A percentile compares a stretch with the other conserved stretches of the same genome.
Conservation (phyloP, 177 flowering plant genomes). For the Telopea speciosissima region DNA sequence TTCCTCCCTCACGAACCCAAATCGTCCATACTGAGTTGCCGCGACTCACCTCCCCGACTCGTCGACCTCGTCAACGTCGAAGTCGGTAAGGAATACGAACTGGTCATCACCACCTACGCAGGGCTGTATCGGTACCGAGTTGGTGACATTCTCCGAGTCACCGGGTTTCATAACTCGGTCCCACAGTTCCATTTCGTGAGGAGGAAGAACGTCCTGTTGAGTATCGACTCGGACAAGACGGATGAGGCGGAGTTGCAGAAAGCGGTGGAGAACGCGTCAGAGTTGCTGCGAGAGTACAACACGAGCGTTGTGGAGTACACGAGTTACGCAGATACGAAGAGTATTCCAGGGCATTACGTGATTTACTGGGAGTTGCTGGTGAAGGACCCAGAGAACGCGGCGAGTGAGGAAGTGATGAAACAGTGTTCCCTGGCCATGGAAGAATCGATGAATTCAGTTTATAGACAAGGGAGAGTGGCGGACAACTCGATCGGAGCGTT, state of each 20-base stretch:
- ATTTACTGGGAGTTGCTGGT: neutral
- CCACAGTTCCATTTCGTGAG: neutral
- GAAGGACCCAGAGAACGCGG: neutral
- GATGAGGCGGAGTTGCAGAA: neutral
- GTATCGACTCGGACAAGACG: neutral
- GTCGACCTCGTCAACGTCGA: neutral
- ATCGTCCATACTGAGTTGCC: neutral
- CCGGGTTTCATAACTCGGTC: neutral
- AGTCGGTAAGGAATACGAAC: neutral
- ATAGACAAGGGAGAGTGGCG: neutral
- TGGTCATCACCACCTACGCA: neutral
- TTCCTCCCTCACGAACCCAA: neutral
- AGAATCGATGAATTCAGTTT: neutral
- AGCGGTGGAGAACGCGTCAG: neutral
- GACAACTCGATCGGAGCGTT: neutral
- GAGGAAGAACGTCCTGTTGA: neutral
- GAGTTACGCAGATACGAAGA: neutral
- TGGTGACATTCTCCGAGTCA: neutral
- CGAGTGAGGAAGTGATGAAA: neutral
- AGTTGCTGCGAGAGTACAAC: neutral
- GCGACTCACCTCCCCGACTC: neutral
- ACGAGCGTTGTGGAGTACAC: neutral
- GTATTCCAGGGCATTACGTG: neutral
- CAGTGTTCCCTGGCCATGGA: neutral
- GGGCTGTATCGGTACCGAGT: neutral